These are phyloP conservation scores for Quercus glauca DNA, from an alignment of 306 rosid genomes.

Conservation along the genomic window DNA sequence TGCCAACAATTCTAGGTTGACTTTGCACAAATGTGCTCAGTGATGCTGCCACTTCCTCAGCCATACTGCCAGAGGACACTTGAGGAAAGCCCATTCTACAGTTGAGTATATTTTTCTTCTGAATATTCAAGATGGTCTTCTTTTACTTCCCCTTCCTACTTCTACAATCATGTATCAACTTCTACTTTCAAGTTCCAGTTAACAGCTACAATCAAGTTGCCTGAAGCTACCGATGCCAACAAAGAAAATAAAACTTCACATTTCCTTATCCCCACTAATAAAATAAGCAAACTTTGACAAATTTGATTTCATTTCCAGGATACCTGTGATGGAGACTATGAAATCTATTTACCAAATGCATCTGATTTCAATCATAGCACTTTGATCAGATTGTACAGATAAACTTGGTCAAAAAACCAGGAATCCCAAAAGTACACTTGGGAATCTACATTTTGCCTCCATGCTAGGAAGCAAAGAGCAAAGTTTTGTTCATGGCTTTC, in stretches of 20 bases:
- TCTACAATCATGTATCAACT: neutral
- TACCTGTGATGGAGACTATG: neutral
- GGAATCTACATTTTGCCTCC: neutral
- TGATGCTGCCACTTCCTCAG: conserved; percentile 62
- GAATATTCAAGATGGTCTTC: conserved; percentile 13
- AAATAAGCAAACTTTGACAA: conserved; percentile 13
- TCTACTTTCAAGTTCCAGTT: conserved; percentile 14
- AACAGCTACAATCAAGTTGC: conserved; percentile 13
- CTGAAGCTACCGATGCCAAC: neutral
- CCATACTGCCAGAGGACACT: conserved; percentile 45
- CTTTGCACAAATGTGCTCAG: conserved; percentile 48
- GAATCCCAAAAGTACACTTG: neutral
- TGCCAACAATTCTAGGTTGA: conserved; percentile 32
- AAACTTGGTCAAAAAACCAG: conserved; percentile 7
- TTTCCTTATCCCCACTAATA: conserved; percentile 6
- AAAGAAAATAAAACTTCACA: conserved; percentile 3
- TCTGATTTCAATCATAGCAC: neutral
- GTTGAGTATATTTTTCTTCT: conserved; percentile 13
- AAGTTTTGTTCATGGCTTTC: neutral
- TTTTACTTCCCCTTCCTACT: conserved; percentile 15
- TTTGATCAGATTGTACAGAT: neutral
- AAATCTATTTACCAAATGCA: neutral
- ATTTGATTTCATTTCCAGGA: conserved; percentile 10
- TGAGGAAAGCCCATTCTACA: conserved; percentile 69
- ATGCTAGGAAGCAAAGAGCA: conserved; percentile 2